Conservation (phyloP, 2,329 filamentous ascomycete genomes). For the Blastomyces gilchristii region DNA sequence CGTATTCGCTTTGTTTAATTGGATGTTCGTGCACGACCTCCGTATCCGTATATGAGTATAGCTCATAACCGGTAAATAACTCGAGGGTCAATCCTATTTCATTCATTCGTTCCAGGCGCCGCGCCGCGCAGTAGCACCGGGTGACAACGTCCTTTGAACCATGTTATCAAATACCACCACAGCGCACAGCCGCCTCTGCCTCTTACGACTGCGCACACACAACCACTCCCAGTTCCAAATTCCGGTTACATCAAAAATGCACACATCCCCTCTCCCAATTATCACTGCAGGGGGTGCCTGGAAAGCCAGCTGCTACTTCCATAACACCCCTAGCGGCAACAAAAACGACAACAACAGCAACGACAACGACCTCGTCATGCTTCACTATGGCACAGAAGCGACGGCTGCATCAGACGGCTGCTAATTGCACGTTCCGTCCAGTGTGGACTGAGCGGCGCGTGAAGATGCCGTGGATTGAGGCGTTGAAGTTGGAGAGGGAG, state of each 20-base stretch:
- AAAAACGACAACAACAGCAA: not conserved
- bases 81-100: too few species aligned
- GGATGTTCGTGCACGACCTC: too few species aligned
- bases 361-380: not conserved
- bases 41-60: too few species aligned
- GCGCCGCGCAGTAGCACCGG: too few species aligned
- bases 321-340: too few species aligned
- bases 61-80: too few species aligned
- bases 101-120: too few species aligned
- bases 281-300: not conserved
- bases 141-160: not conserved
- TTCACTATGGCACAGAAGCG: constrained; percentile 1
- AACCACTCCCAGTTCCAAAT: not conserved
- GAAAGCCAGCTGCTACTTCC: too few species aligned
- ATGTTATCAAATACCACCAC: not conserved
- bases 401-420: constrained; percentile 23
- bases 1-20: too few species aligned
- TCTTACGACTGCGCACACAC: not conserved
- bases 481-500: constrained; percentile 45
- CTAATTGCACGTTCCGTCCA: constrained; percentile 22
- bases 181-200: not conserved
- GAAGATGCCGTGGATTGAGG: constrained; percentile 59
- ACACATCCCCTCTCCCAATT: not conserved
- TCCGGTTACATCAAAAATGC: not conserved
- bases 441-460: constrained; percentile 47